Evolutionary conservation across 2,329 filamentous ascomycete species (phyloP).

Genomic region (Nothomitra cinnamomea): DNA sequence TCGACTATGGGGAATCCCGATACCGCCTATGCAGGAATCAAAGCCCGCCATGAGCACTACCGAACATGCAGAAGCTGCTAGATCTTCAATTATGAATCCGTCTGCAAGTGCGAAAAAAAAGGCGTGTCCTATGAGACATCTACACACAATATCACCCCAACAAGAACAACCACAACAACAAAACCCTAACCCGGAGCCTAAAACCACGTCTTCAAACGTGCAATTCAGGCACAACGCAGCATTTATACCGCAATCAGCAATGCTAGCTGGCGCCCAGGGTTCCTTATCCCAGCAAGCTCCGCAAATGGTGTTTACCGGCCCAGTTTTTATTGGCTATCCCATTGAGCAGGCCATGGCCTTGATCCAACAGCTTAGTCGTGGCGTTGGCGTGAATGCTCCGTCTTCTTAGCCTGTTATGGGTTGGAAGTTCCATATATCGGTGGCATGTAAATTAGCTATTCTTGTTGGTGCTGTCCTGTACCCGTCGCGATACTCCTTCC

Average conservation of each 20-base stretch:
- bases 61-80: not conserved
- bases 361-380: constrained; percentile 35
- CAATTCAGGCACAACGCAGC: not conserved
- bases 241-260: not conserved
- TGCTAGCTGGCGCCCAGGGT: not conserved
- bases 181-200: not conserved
- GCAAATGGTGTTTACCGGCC: constrained; percentile 78
- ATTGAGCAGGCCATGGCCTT: constrained; percentile 66
- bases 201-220: not conserved
- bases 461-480: too few relatives aligned
- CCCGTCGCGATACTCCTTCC: too few relatives aligned
- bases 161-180: not conserved
- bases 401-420: too few relatives aligned
- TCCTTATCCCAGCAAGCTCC: constrained; percentile 23
- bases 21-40: constrained; percentile 32
- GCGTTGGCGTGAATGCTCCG: not conserved
- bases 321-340: constrained; percentile 84
- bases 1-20: constrained; percentile 78
- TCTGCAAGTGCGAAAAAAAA: constrained; percentile 16
- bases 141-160: not conserved
- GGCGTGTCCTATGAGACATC: not conserved
- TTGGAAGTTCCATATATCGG: too few relatives aligned
- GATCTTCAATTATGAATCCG: constrained; percentile 18
- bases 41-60: constrained; percentile 3
- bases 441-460: too few relatives aligned